Evolutionary conservation across 169 alveolate genomes (phyloP), one percentile per base, ranked within the genome.

Genomic region (Theileria sp.): DNA sequence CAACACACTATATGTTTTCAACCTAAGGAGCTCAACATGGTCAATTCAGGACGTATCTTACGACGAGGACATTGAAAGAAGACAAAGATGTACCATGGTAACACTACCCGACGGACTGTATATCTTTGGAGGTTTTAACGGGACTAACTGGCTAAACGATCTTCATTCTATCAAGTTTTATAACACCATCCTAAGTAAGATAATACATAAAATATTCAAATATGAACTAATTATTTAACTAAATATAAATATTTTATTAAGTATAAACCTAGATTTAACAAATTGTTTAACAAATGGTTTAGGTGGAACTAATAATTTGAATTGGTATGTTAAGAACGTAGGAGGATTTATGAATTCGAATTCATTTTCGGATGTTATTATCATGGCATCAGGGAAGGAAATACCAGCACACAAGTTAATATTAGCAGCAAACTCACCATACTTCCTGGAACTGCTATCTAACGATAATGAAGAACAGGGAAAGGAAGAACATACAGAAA

Each of bases 51-150:
- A 77, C 64, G 56, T 78, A 15, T 66, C 81, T 15, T 77, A 79
- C 51, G 80, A 75, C 62, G 44, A 21, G 12, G 77, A 62, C 13
- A 28, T 85, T 12, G 62, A 68, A 23, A 68, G 80, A 21, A 74
- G 91, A n/a, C 91, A 85, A 71, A 72, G 88, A 51, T 19, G 44
- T 28, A 38, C 80, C 13, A 61, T 85, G 85, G 81, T 73, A 15
- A 58, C 38, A 12, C 30, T 78, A 50, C 56, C 76, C n/a, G 84
- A 60, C 50, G 60, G 54, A 7, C 15, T 89, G 69, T 89, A 89
- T 66, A 76, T 89, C 12, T 89, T 89, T 44, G 94, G 94, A 13
- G 94, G 94, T 1, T 89, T 62, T 62, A 86, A 89, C 67, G 94
- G 94, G 17, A 61, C 67, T 21, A 74, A 79, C 36, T 89, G 94